Evolutionary conservation across 1,284 basidiomycete genomes (phyloP), one percentile per base, ranked within the genome.

Genomic region (Neonothopanus nambi): DNA sequence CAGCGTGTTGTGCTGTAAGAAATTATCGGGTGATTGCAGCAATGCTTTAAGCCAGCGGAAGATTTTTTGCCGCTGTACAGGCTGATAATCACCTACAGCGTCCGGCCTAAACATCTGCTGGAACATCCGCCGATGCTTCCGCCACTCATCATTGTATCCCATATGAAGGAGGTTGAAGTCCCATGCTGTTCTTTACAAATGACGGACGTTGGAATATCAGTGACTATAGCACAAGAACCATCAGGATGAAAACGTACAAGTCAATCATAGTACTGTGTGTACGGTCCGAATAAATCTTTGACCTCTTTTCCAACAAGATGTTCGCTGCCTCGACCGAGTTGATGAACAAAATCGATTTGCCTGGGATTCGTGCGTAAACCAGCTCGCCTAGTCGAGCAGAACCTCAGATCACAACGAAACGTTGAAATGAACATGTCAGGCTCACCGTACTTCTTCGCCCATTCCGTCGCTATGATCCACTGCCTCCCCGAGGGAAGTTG

Each of bases 71-170:
- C 28, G 38, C 20, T 50, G 48, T 18, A 50, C 17, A 39, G 37
- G 28, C 36, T 50, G 48, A 28, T 40, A 50, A 38, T 50, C 37
- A 9, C 17, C 26, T 24, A 26, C 26, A 28, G 48, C 48, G 9
- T 50, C 48, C 36, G 48, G 23, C 20, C 48, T 37, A 37, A 50
- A 50, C 23, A 30, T 42, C 26, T 50, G 48, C 13, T 50, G 48
- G 21, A 42, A 39, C n/a, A 39, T 50, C 21, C 48, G 35, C 40
- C 48, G 35, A 39, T 26, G 24, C 23, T 40, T 38, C 21, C 48
- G 35, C 48, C 48, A 50, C 30, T 28, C 35, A 23, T 50, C 48
- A 39, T 40, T 41, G 38, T 50, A 50, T 40, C 48, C 28, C 46
- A 48, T 48, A n/a, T 48, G 28, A 20, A 48, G 28, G 33, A 48